phyloP scores from a whole-genome alignment of 2,329 filamentous ascomycete genomes.

The Myriosclerotinia scirpicola region DNA sequence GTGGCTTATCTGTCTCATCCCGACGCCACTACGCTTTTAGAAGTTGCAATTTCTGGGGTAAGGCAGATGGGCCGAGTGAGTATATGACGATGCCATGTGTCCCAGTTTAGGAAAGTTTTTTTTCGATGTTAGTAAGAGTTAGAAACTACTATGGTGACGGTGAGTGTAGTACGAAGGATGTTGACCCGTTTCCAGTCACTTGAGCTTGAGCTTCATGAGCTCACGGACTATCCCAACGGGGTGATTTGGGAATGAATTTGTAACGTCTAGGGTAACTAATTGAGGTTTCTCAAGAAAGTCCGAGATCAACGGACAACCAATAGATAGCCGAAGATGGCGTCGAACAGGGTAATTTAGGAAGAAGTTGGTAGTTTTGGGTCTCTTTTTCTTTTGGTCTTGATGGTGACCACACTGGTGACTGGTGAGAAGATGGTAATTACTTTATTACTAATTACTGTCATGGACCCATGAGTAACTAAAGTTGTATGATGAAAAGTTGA shows the following conservation, averaged over 20 bases:
- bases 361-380: constrained; percentile 8
- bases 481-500: too few relatives aligned
- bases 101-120: constrained; percentile 18
- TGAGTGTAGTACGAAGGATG: not conserved
- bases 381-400: not conserved
- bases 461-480: too few relatives aligned
- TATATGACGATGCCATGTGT: constrained; percentile 32
- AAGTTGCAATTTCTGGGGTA: constrained; percentile 37
- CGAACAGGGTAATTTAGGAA: not conserved
- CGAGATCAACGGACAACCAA: constrained; percentile 31
- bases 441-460: too few relatives aligned
- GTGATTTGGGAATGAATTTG: constrained; percentile 24
- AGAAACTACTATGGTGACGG: constrained; percentile 8
- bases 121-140: constrained; percentile 1
- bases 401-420: too few relatives aligned
- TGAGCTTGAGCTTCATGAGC: constrained; percentile 23
- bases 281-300: constrained; percentile 29
- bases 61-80: constrained; percentile 29
- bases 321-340: constrained; percentile 8
- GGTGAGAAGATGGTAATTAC: constrained; percentile 13
- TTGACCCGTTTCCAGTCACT: constrained; percentile 18
- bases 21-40: constrained; percentile 34
- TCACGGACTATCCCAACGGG: constrained; percentile 28
- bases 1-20: constrained; percentile 40
- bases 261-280: constrained; percentile 33